These are phyloP conservation scores for Hanseniaspora meyeri DNA, from an alignment of 805 yeast species.

Conservation along the genomic window DNA sequence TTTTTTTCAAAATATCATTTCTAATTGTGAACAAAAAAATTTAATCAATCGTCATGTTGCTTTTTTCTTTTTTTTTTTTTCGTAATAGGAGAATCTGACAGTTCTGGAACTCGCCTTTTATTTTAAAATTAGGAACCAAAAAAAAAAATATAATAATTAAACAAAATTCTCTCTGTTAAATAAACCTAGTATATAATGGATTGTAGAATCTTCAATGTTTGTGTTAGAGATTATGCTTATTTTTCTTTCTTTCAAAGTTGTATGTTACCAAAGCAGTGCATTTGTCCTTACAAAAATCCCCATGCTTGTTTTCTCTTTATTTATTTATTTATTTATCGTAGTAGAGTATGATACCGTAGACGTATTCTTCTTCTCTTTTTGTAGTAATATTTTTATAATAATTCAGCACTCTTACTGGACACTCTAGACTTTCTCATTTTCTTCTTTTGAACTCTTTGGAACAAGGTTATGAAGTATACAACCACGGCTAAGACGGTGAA, in stretches of 20 bases:
- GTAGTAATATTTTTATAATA: background rate
- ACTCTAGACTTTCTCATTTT: slow-evolving; percentile 12
- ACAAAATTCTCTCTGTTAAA: background rate
- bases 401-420: slow-evolving; percentile 11
- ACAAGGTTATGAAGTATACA: slow-evolving; percentile 6
- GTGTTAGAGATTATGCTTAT: background rate
- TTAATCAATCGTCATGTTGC: background rate
- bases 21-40: too few species aligned
- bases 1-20: too few species aligned
- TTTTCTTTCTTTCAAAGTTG: too few species aligned
- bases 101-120: too few species aligned
- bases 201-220: background rate
- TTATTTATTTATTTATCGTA: too few species aligned
- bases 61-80: background rate
- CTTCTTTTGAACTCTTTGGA: slow-evolving; percentile 14
- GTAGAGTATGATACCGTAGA: background rate
- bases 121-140: too few species aligned
- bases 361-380: background rate
- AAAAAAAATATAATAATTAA: too few species aligned
- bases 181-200: background rate
- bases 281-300: background rate
- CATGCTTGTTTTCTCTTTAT: too few species aligned
- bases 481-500: background rate
- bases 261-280: too few species aligned
- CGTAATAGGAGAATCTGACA: background rate